Percentiles rank a stretch among this genome's conserved stretches.
These are phyloP conservation scores for Phalaenopsis aphrodite DNA, from an alignment of 106 monocot genomes.

Conservation along the genomic window DNA sequence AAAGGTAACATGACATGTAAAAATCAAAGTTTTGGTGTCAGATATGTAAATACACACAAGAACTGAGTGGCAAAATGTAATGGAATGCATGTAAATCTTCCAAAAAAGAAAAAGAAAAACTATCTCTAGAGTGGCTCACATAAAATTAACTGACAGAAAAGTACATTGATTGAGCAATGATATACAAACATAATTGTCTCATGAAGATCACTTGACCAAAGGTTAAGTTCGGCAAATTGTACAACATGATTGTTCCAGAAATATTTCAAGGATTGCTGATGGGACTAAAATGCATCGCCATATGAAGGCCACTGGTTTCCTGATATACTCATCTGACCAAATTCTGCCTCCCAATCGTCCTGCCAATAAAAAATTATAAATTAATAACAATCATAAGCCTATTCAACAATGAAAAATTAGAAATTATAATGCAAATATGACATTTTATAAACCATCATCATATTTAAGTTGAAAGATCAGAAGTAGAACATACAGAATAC, in stretches of 20 bases:
- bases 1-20: too few species aligned
- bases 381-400: not conserved
- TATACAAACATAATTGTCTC: too few species aligned
- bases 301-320: not conserved
- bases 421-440: not conserved
- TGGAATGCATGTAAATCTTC: too few species aligned
- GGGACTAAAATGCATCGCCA: not conserved
- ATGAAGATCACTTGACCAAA: too few species aligned
- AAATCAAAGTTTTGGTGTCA: too few species aligned
- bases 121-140: not conserved
- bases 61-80: too few species aligned
- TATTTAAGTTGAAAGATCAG: not conserved
- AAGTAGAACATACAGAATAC: not conserved
- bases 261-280: not conserved
- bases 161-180: too few species aligned
- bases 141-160: not conserved
- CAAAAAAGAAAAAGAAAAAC: too few species aligned
- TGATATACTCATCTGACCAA: constrained; percentile 7
- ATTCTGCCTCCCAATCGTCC: not conserved
- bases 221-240: too few species aligned
- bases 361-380: not conserved
- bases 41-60: too few species aligned
- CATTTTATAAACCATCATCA: not conserved
- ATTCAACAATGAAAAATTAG: not conserved
- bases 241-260: not conserved